Evolutionary conservation across 1,284 basidiomycete genomes (phyloP).

Genomic region (Rhodotorula sp.): DNA sequence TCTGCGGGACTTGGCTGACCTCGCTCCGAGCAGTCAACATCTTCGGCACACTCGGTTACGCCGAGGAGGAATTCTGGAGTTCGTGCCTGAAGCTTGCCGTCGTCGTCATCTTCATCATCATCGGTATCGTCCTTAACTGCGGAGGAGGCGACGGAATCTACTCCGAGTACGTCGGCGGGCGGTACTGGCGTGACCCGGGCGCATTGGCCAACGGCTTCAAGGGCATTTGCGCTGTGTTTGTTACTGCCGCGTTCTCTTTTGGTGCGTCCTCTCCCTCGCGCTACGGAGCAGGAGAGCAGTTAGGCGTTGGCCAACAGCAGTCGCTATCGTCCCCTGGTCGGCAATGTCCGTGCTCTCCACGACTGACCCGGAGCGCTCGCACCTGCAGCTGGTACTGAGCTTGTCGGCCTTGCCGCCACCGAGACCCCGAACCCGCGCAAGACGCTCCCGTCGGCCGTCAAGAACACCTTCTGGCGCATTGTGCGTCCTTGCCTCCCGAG

Average conservation of each 20-base stretch:
- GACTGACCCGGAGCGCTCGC: too few species aligned
- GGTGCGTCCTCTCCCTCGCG: too few species aligned
- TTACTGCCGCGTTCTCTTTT: constrained; percentile 56
- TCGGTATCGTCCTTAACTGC: constrained; percentile 41
- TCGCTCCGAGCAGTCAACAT: constrained; percentile 29
- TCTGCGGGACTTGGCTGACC: too few species aligned
- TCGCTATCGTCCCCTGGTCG: too few species aligned
- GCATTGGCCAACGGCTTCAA: constrained; percentile 56
- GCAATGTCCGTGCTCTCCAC: too few species aligned
- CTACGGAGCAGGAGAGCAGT: too few species aligned
- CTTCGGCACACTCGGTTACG: constrained; percentile 43
- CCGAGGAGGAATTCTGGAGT: constrained; percentile 49
- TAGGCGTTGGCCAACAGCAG: too few species aligned
- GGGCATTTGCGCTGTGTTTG: constrained; percentile 54
- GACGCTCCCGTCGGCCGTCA: constrained; percentile 56
- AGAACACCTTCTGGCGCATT: constrained; percentile 46
- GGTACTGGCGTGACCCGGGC: constrained; percentile 50
- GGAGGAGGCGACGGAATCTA: constrained; percentile 32
- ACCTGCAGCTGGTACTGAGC: constrained; percentile 44
- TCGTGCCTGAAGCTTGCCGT: constrained; percentile 51
- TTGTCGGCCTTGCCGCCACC: constrained; percentile 70
- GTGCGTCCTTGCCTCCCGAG: neutral
- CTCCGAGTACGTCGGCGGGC: constrained; percentile 36
- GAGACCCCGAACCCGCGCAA: constrained; percentile 58
- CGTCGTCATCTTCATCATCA: constrained; percentile 52